A percentile compares a stretch with the other conserved stretches of the same genome.
Conservation (phyloP, 805 yeast genomes). For the Saccharomycopsis schoenii region DNA sequence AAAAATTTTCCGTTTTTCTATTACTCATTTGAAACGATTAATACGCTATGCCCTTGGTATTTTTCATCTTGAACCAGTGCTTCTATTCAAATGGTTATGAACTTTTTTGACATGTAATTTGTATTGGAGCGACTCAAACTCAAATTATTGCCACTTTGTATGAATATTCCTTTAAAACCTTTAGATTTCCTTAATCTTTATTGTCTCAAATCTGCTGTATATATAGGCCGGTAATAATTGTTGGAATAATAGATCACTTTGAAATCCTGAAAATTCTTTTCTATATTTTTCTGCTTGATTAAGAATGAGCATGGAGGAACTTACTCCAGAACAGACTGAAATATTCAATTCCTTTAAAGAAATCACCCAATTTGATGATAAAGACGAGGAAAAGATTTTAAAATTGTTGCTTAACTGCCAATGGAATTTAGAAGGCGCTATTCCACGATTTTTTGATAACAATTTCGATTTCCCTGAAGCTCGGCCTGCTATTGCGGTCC, state of each 20-base stretch:
- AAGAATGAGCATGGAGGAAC: slow-evolving; percentile 7
- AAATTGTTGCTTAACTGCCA: slow-evolving; percentile 32
- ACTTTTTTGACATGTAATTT: not conserved
- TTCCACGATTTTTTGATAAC: slow-evolving; percentile 40
- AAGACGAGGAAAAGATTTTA: slow-evolving; percentile 29
- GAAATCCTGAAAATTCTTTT: no score
- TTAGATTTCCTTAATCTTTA: no score
- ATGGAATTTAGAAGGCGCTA: slow-evolving; percentile 41
- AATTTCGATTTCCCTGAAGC: slow-evolving; percentile 22
- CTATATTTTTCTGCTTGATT: not conserved
- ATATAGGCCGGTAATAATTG: no score
- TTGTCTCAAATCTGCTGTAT: no score
- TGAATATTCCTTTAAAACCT: not conserved
- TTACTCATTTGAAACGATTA: not conserved
- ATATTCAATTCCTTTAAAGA: slow-evolving; percentile 29
- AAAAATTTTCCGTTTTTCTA: not conserved
- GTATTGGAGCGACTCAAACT: not conserved
- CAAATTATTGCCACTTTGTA: not conserved
- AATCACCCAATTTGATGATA: slow-evolving; percentile 30
- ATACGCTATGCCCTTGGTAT: no score
- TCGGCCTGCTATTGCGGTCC: not conserved
- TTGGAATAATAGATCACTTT: no score
- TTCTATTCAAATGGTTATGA: no score
- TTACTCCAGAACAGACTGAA: slow-evolving; percentile 24
- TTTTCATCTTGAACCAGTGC: no score